phyloP scores from a whole-genome alignment of 2,329 filamentous ascomycete genomes.

The Aspergillus spinulosporus region DNA sequence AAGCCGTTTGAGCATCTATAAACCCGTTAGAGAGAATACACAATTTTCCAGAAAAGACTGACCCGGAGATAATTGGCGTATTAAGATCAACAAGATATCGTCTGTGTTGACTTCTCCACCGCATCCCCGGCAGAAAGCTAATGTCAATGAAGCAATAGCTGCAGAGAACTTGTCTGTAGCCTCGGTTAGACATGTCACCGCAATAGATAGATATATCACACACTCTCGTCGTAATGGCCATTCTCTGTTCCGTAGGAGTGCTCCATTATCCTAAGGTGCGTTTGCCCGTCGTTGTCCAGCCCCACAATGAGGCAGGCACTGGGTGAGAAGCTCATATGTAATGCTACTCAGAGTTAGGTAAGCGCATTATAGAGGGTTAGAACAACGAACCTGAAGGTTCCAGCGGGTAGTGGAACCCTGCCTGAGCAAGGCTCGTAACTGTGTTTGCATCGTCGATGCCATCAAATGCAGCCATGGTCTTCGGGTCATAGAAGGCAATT shows the following conservation, averaged over 20 bases:
- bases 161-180: constrained; percentile 47
- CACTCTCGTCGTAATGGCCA: constrained; percentile 42
- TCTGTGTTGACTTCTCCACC: constrained; percentile 59
- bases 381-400: constrained; percentile 59
- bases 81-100: constrained; percentile 67
- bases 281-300: constrained; percentile 41
- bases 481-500: constrained; percentile 75
- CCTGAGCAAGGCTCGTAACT: constrained; percentile 71
- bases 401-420: constrained; percentile 71
- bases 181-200: neutral
- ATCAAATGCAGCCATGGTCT: constrained; percentile 68
- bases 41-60: constrained; percentile 27
- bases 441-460: constrained; percentile 63
- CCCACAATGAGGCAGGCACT: constrained; percentile 43
- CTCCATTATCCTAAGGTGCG: constrained; percentile 41
- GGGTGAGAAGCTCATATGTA: constrained; percentile 46
- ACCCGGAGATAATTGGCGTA: constrained; percentile 51
- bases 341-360: constrained; percentile 28
- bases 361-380: neutral
- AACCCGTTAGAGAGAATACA: constrained; percentile 26
- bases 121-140: constrained; percentile 53
- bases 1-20: constrained; percentile 61
- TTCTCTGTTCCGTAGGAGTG: constrained; percentile 42
- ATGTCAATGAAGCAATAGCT: constrained; percentile 62
- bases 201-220: constrained; percentile 10